Percentiles rank a stretch among this genome's conserved stretches.
Evolutionary conservation across 176 grass and related monocot species (phyloP).

Genomic region (Urochloa ruziziensis): DNA sequence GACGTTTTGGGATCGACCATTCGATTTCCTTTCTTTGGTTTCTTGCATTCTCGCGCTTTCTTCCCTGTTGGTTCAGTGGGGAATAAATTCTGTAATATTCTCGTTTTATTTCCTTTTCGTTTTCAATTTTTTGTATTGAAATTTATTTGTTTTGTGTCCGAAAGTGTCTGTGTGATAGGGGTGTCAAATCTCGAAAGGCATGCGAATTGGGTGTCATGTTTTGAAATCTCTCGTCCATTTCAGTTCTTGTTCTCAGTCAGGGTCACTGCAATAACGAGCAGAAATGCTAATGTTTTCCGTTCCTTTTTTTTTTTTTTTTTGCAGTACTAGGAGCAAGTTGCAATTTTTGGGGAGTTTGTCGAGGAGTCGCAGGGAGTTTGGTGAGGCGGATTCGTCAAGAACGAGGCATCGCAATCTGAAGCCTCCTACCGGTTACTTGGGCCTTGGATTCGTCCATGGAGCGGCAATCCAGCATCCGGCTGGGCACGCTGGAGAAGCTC

Average conservation of each 20-base stretch:
- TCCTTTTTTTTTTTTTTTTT: background rate
- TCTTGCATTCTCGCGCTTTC: constrained; percentile 7
- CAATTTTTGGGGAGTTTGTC: background rate
- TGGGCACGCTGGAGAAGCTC: constrained; percentile 61
- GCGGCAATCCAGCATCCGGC: constrained; percentile 51
- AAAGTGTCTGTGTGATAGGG: no score
- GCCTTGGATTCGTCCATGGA: constrained; percentile 47
- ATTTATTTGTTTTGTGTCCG: background rate
- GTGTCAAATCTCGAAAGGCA: no score
- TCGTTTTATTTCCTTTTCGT: background rate
- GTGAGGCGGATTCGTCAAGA: constrained; percentile 24
- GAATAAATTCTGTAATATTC: background rate
- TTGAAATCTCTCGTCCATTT: no score
- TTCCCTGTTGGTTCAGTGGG: background rate
- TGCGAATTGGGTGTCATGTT: no score
- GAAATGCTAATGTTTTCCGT: background rate
- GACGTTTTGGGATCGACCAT: constrained; percentile 10
- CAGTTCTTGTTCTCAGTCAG: background rate
- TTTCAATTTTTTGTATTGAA: background rate
- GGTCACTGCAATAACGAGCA: background rate
- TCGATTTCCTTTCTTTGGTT: constrained; percentile 8
- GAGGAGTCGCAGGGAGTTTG: constrained; percentile 4
- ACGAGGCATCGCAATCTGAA: constrained; percentile 7
- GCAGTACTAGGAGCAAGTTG: constrained; percentile 4
- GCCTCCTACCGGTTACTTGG: background rate